A percentile compares a stretch with the other conserved stretches of the same genome.
Conservation (phyloP, 2,329 filamentous ascomycete species). For the Xylaria sp. region DNA sequence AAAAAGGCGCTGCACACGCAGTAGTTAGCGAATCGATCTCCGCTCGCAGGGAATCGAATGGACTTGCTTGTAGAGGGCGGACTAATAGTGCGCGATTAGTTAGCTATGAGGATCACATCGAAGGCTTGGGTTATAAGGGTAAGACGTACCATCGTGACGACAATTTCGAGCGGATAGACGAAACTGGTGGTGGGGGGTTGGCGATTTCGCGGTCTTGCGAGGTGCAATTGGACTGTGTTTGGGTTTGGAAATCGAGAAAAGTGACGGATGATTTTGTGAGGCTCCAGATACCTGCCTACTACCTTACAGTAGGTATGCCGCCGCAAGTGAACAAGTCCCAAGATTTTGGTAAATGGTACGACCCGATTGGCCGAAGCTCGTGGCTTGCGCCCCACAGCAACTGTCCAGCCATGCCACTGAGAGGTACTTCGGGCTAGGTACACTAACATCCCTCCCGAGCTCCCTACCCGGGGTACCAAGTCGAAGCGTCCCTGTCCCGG, state of each 20-base stretch:
- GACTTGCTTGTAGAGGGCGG: constrained; percentile 65
- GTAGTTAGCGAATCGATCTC: constrained; percentile 35
- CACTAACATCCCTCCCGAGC: no score
- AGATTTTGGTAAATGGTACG: constrained; percentile 35
- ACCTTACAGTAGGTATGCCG: constrained; percentile 11
- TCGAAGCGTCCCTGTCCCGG: not conserved
- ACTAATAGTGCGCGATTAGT: constrained; percentile 46
- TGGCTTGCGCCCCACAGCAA: constrained; percentile 21
- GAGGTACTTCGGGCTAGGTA: not conserved
- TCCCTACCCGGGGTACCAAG: no score
- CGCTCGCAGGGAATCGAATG: constrained; percentile 14
- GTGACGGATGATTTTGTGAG: constrained; percentile 25
- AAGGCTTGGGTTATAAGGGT: not conserved
- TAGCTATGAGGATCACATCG: constrained; percentile 1
- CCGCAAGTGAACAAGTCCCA: constrained; percentile 4
- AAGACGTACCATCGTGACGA: constrained; percentile 59
- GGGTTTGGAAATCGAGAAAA: constrained; percentile 5
- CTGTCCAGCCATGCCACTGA: not conserved
- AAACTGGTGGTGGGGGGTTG: constrained; percentile 6
- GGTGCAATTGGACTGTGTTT: constrained; percentile 18
- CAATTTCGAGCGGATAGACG: constrained; percentile 7
- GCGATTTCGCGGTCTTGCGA: constrained; percentile 11
- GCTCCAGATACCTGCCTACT: not conserved
- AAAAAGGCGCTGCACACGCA: constrained; percentile 71
- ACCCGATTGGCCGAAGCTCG: constrained; percentile 46